Evolutionary conservation across 2,329 filamentous ascomycete genomes (phyloP).

Genomic region (Penicillium sp.): DNA sequence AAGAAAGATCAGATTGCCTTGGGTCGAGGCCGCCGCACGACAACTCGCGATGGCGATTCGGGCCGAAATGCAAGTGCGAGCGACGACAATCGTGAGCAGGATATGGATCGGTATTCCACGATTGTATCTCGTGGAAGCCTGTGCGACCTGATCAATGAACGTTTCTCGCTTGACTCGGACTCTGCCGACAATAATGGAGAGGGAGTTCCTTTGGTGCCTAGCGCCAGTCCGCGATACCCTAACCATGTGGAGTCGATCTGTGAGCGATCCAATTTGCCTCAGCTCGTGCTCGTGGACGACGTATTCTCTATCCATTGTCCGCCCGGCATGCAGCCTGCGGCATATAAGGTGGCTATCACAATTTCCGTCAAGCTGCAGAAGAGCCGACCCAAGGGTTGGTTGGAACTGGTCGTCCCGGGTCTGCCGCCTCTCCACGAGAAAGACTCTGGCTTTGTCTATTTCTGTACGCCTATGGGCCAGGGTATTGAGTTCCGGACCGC

Average conservation of each 20-base stretch:
- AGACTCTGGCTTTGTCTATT: slow-evolving; percentile 31
- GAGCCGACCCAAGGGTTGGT: slow-evolving; percentile 26
- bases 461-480: slow-evolving; percentile 25
- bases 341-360: slow-evolving; percentile 24
- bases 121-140: slow-evolving; percentile 13
- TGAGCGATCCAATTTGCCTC: too few species aligned
- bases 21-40: too few species aligned
- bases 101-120: slow-evolving; percentile 13
- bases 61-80: too few species aligned
- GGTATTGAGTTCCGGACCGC: slow-evolving; percentile 33
- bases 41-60: background rate
- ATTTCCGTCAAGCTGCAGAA: slow-evolving; percentile 17
- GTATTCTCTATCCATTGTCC: slow-evolving; percentile 22
- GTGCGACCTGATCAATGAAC: slow-evolving; percentile 3
- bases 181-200: too few species aligned
- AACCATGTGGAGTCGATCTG: too few species aligned
- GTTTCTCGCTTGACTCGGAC: background rate
- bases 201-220: too few species aligned
- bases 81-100: background rate
- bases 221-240: too few species aligned
- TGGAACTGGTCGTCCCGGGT: slow-evolving; percentile 27
- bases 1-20: background rate
- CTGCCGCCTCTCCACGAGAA: slow-evolving; percentile 25
- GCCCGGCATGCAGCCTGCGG: slow-evolving; percentile 8
- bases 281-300: slow-evolving; percentile 16